Percentiles rank a stretch among this genome's conserved stretches.
phyloP scores from a whole-genome alignment of 176 grass and related monocot genomes.

The Olyra latifolia region DNA sequence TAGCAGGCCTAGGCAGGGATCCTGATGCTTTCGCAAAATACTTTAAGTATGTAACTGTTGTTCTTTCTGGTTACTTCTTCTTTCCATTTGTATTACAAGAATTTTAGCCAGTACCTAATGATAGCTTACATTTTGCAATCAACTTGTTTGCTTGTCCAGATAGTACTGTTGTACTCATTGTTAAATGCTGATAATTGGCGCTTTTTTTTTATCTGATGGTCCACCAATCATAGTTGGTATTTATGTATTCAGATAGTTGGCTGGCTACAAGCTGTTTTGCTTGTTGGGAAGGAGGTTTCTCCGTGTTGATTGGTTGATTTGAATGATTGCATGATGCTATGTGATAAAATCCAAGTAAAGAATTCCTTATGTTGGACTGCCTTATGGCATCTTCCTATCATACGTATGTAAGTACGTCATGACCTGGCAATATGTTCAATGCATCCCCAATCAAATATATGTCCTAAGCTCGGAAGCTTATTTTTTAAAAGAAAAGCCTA shows the following conservation, averaged over 20 bases:
- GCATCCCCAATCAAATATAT: neutral
- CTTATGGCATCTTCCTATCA: neutral
- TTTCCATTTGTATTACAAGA: neutral
- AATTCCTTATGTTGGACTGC: neutral
- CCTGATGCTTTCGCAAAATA: conserved; percentile 79
- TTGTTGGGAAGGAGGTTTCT: neutral
- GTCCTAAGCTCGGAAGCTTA: neutral
- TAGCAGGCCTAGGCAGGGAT: conserved; percentile 82
- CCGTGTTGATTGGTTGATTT: neutral
- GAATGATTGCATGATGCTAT: neutral
- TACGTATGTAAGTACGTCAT: neutral
- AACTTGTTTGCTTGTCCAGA: neutral
- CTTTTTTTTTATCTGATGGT: neutral
- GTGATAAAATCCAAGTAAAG: neutral
- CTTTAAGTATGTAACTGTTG: conserved; percentile 67
- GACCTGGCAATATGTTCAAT: neutral
- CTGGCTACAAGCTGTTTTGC: neutral
- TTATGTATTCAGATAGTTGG: neutral
- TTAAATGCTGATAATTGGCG: neutral
- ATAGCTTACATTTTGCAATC: neutral
- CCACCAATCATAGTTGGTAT: neutral
- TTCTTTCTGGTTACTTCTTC: neutral
- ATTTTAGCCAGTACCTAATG: neutral
- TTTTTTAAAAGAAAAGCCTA: no score
- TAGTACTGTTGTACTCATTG: neutral